Conservation (phyloP, 2,329 filamentous ascomycete genomes). For the Botrytis pseudocinerea region DNA sequence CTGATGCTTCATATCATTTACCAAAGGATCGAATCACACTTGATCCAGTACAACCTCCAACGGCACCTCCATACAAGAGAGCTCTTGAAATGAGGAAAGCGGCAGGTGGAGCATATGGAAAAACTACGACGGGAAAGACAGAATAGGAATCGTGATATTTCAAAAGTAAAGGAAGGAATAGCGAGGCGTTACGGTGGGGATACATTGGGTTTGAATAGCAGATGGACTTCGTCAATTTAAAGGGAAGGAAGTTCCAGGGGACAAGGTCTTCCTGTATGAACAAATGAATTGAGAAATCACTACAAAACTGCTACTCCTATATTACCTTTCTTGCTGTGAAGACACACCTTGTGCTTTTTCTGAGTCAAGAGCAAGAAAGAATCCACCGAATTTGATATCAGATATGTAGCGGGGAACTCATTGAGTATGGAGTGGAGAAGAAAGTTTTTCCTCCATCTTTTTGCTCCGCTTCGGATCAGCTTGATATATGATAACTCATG, state of each 20-base stretch:
- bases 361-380: background rate
- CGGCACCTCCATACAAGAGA: constrained; percentile 90
- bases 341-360: background rate
- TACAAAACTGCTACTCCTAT: background rate
- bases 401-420: background rate
- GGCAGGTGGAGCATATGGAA: constrained; percentile 63
- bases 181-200: constrained; percentile 14
- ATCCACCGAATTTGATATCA: background rate
- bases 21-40: constrained; percentile 84
- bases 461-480: background rate
- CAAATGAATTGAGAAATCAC: background rate
- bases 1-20: constrained; percentile 89
- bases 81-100: constrained; percentile 81
- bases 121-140: constrained; percentile 28
- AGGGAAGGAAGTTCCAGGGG: background rate
- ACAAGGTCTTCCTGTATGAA: constrained; percentile 5
- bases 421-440: background rate
- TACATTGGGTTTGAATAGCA: background rate
- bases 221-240: background rate
- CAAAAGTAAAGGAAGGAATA: background rate
- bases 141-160: background rate
- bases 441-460: background rate
- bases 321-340: background rate
- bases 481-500: background rate
- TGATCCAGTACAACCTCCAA: constrained; percentile 92